These are phyloP conservation scores for Eragrostis nindensis DNA, from an alignment of 176 grass and related monocot species.

Conservation along the genomic window DNA sequence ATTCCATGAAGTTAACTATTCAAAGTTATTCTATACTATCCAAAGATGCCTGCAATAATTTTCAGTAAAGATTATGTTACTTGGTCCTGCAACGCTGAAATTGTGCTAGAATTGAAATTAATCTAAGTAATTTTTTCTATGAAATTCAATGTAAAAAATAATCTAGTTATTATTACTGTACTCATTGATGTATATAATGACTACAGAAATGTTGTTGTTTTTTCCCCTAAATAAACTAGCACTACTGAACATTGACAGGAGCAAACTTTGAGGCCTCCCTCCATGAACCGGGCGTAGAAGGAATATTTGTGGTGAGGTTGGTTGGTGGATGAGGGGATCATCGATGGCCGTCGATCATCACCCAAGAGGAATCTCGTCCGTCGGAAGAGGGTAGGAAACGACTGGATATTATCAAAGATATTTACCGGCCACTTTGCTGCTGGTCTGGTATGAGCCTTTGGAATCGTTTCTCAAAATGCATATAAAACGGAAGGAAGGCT, in stretches of 20 bases:
- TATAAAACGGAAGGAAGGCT: background rate
- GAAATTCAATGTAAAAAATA: background rate
- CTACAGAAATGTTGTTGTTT: background rate
- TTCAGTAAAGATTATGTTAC: background rate
- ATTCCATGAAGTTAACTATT: background rate
- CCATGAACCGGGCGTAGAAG: slow-evolving; percentile 22
- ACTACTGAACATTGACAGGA: too few species aligned
- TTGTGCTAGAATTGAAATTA: background rate
- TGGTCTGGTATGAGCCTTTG: background rate
- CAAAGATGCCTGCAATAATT: background rate
- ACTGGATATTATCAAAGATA: slow-evolving; percentile 48
- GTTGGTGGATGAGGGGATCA: slow-evolving; percentile 55
- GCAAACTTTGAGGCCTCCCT: background rate
- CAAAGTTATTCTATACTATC: background rate
- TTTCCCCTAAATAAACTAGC: background rate
- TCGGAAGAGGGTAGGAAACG: slow-evolving; percentile 69
- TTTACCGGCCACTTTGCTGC: background rate
- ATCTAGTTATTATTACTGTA: background rate
- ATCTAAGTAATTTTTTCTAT: too few species aligned
- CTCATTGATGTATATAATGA: too few species aligned
- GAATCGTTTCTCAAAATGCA: background rate
- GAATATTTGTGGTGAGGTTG: slow-evolving; percentile 13
- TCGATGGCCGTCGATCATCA: slow-evolving; percentile 39
- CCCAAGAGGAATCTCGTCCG: slow-evolving; percentile 36
- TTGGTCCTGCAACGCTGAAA: background rate